Evolutionary conservation across 148 eudicot species (phyloP).

Genomic region (Gaultheria prostrata): DNA sequence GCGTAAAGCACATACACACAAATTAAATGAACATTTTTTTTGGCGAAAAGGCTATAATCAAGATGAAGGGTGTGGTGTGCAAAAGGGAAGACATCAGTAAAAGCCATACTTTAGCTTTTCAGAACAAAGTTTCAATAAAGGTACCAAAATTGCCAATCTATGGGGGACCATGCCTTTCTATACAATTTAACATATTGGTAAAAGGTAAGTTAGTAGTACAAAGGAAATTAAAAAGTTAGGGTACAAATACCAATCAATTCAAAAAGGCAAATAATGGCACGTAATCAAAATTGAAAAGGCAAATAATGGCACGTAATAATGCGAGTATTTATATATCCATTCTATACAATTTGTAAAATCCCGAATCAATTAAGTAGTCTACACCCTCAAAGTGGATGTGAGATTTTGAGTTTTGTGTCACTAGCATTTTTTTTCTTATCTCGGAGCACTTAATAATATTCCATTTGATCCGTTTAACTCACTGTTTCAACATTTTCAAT

Average conservation of each 20-base stretch:
- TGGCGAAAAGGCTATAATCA: background rate
- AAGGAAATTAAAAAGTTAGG: background rate
- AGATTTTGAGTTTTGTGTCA: background rate
- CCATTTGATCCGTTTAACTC: background rate
- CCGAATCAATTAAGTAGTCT: background rate
- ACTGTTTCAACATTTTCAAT: background rate
- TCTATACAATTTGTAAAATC: background rate
- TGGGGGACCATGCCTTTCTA: background rate
- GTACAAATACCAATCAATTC: background rate
- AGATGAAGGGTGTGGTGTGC: background rate
- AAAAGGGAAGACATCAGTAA: background rate
- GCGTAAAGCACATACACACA: conserved; percentile 12
- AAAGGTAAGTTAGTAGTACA: background rate
- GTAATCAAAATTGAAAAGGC: no score
- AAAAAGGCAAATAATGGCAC: background rate
- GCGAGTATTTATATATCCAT: background rate
- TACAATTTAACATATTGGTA: background rate
- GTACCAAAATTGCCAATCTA: background rate
- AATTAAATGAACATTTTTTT: background rate
- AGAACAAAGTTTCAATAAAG: background rate
- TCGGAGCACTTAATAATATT: background rate
- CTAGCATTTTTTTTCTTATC: background rate
- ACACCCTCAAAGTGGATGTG: background rate
- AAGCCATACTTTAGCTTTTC: background rate
- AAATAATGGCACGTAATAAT: no score